Evolutionary conservation across 768 basidiomycete genomes (phyloP).

Genomic region (Artomyces pyxidatus): DNA sequence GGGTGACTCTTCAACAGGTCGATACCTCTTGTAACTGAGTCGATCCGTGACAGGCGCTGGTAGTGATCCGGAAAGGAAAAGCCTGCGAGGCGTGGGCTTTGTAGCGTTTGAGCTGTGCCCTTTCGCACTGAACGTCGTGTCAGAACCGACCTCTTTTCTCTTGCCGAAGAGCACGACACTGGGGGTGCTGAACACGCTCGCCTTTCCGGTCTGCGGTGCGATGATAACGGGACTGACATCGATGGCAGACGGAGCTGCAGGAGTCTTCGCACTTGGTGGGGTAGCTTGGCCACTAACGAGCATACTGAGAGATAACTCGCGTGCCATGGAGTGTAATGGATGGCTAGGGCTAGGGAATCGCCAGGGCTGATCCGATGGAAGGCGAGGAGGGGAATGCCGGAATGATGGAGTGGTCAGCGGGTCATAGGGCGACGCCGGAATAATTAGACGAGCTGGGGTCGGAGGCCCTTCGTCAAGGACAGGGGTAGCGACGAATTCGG

Average conservation of each 20-base stretch:
- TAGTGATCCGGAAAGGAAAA: conserved; percentile 26
- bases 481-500: conserved; percentile 1
- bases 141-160: not conserved
- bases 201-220: conserved; percentile 27
- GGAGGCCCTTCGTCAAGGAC: conserved; percentile 18
- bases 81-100: conserved; percentile 31
- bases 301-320: conserved; percentile 60
- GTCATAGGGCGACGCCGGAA: conserved; percentile 70
- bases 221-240: conserved; percentile 28
- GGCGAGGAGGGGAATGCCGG: conserved; percentile 66
- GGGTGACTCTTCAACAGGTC: conserved; percentile 39
- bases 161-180: conserved; percentile 11
- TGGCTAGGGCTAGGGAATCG: conserved; percentile 75
- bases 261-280: conserved; percentile 18
- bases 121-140: not conserved
- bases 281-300: conserved; percentile 46
- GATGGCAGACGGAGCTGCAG: conserved; percentile 21
- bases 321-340: conserved; percentile 57
- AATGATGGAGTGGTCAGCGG: conserved; percentile 69
- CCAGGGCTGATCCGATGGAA: conserved; percentile 78
- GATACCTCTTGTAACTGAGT: conserved; percentile 18
- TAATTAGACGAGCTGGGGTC: conserved; percentile 18
- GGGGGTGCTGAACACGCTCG: conserved; percentile 32
- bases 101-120: conserved; percentile 8
- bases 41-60: conserved; percentile 26